Evolutionary conservation across 805 yeast species (phyloP), one percentile per base, ranked within the genome.

Genomic region (Debaryomyces castellii): DNA sequence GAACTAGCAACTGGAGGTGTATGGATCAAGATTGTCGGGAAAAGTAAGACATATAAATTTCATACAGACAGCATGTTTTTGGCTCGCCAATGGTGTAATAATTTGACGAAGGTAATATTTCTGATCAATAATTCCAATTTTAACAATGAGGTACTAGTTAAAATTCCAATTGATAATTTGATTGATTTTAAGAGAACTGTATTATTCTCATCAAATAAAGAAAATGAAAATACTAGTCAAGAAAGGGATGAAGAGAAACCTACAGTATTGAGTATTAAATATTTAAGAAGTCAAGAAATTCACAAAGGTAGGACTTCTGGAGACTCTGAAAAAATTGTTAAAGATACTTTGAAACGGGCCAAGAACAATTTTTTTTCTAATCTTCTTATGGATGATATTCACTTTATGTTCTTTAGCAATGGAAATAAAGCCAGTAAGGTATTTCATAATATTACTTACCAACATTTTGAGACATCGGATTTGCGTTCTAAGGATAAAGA

Each of bases 31-130:
- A 66, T 92, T 20, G 62, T 75, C 2, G 82, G 89, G 1, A 81
- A 76, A 35, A 71, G 75, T 24, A 77, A 80, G 51, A 74, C 79
- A 0, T 83, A 83, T 61, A 73, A 76, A 34, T 86, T 91, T 53
- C 76, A 78, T 50, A 87, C 95, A 2, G 97, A 91, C 57, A 82
- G 85, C 20, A 65, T 78, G 12, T 81, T 75, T 49, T 69, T 84
- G 5, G 97, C 97, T 0, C 75, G 87, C 47, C 78, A 83, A 14
- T 92, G 98, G 98, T 83, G 80, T 39, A 82, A 83, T 43, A 67
- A 77, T 8, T 64, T 92, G 37, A 87, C 86, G 51, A 89, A 87
- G 55, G 84, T 85, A 43, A 81, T 89, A 1, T 92, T 92, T 64
- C 64, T 63, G 43, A 52, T 63, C 16, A 75, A 90, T 1, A 76